A percentile compares a stretch with the other conserved stretches of the same genome.
Evolutionary conservation across 108 stramenopile species (phyloP).

Genomic region (Aurantiochytrium sp.): DNA sequence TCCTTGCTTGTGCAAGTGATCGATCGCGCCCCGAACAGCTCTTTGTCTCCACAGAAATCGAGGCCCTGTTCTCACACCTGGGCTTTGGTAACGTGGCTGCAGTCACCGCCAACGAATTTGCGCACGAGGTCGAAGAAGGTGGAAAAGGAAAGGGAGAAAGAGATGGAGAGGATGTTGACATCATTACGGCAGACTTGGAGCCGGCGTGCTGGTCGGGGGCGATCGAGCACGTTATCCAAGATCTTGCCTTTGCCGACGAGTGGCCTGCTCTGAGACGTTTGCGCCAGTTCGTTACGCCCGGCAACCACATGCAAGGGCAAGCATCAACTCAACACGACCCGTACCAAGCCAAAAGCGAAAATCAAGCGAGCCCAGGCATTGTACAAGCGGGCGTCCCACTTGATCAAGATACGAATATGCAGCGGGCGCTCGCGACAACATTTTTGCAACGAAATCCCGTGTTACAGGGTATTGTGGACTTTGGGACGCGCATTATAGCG

Average conservation of each 20-base stretch:
- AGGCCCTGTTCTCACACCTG: background rate
- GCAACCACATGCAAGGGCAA: too few species aligned
- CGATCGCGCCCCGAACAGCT: background rate
- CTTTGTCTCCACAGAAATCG: background rate
- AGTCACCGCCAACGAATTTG: background rate
- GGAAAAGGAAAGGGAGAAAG: too few species aligned
- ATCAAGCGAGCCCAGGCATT: background rate
- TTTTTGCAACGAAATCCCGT: background rate
- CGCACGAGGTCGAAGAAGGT: too few species aligned
- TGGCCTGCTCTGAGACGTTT: background rate
- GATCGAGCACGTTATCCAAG: background rate
- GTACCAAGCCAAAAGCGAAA: too few species aligned
- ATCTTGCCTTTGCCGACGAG: background rate
- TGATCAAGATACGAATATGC: background rate
- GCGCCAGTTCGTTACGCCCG: background rate
- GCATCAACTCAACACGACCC: too few species aligned
- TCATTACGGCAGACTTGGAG: background rate
- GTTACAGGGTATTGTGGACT: background rate
- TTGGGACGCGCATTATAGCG: background rate
- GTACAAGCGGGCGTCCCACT: background rate
- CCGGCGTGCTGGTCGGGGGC: background rate
- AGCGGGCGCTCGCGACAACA: background rate
- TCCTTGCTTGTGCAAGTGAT: background rate
- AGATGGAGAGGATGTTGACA: background rate
- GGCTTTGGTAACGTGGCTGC: background rate